Evolutionary conservation across 2,329 filamentous ascomycete genomes (phyloP).

Genomic region (Sporothrix brunneoviolacea): DNA sequence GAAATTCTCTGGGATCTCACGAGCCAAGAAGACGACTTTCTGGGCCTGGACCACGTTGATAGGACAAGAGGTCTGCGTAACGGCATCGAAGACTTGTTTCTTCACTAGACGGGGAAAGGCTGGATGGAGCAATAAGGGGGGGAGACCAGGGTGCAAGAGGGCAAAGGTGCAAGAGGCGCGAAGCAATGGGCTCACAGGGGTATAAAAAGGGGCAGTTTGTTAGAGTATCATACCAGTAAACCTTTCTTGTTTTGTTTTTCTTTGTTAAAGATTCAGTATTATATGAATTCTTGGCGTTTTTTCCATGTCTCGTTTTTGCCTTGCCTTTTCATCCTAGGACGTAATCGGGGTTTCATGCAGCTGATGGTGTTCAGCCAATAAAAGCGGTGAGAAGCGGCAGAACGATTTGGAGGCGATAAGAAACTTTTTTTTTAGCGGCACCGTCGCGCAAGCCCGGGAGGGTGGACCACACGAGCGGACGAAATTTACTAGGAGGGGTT

Average conservation of each 20-base stretch:
- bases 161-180: no score
- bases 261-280: not conserved
- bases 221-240: slow-evolving; percentile 14
- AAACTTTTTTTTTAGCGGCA: slow-evolving; percentile 9
- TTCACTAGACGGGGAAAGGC: slow-evolving; percentile 29
- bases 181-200: no score
- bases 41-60: slow-evolving; percentile 62
- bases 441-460: not conserved
- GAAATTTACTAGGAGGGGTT: not conserved
- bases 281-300: not conserved
- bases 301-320: not conserved
- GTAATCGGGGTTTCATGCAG: no score
- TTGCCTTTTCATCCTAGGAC: not conserved
- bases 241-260: slow-evolving; percentile 1
- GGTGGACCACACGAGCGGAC: not conserved
- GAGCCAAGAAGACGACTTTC: slow-evolving; percentile 50
- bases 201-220: slow-evolving; percentile 1
- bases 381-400: slow-evolving; percentile 34
- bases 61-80: slow-evolving; percentile 52
- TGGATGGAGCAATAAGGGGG: no score
- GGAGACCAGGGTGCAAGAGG: no score
- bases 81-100: slow-evolving; percentile 57
- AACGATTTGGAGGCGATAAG: slow-evolving; percentile 28
- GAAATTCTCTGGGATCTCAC: slow-evolving; percentile 51
- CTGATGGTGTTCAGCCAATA: no score